phyloP scores from a whole-genome alignment of 2,329 filamentous ascomycete species.

The Clarireedia hainanense region DNA sequence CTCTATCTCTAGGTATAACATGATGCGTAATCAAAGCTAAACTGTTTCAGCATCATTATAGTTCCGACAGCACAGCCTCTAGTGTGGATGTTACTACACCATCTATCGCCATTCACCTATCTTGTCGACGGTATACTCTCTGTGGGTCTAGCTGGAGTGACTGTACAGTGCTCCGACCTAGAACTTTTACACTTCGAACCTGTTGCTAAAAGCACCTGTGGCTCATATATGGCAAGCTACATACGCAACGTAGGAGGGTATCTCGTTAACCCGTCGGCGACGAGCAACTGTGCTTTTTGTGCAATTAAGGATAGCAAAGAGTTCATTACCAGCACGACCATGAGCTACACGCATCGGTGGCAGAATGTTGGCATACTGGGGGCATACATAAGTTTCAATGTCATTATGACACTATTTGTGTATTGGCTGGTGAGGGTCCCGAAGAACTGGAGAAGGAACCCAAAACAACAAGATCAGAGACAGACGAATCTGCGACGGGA shows the following conservation, averaged over 20 bases:
- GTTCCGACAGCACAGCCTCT: constrained; percentile 53
- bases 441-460: constrained; percentile 25
- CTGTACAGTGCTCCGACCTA: constrained; percentile 51
- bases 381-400: constrained; percentile 44
- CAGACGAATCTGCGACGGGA: neutral
- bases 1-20: neutral
- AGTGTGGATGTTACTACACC: constrained; percentile 84
- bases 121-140: constrained; percentile 66
- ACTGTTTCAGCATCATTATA: constrained; percentile 55
- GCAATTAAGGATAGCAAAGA: constrained; percentile 49
- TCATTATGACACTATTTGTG: constrained; percentile 41
- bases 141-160: constrained; percentile 58
- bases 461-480: neutral
- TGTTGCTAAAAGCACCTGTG: constrained; percentile 46
- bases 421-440: constrained; percentile 45
- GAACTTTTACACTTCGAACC: constrained; percentile 41
- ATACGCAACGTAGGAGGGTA: constrained; percentile 36
- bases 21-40: neutral
- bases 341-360: constrained; percentile 59
- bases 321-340: constrained; percentile 51
- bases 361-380: constrained; percentile 48
- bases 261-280: constrained; percentile 49
- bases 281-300: constrained; percentile 50
- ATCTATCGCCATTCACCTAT: constrained; percentile 76
- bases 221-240: constrained; percentile 48